These are phyloP conservation scores for Geotrichum australiense DNA, from an alignment of 1,139 yeast species.

Conservation along the genomic window DNA sequence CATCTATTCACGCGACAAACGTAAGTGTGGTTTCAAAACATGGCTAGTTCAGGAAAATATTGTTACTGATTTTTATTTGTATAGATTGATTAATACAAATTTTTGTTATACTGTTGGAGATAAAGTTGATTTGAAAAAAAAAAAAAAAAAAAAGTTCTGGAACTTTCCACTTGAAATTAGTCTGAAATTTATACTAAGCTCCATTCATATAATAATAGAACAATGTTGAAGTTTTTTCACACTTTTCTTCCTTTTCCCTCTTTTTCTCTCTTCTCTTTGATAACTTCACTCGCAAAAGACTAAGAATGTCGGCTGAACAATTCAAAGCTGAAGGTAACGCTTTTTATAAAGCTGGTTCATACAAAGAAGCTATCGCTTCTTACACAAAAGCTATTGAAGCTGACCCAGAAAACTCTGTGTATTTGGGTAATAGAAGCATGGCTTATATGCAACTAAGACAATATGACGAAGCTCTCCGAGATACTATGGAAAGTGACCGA, in stretches of 20 bases:
- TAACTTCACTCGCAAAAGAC: constrained; percentile 1
- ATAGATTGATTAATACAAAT: no score
- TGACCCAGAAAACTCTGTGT: constrained; percentile 36
- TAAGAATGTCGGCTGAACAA: constrained; percentile 26
- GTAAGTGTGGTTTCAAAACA: no score
- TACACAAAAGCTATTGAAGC: constrained; percentile 36
- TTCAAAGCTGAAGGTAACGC: constrained; percentile 36
- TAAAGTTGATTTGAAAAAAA: no score
- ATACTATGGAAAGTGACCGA: constrained; percentile 34
- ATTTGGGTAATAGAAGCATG: constrained; percentile 77
- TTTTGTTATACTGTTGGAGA: no score
- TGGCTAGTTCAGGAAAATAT: no score
- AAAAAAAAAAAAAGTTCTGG: no score
- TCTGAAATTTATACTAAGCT: no score
- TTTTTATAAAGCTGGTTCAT: constrained; percentile 35
- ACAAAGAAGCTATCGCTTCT: constrained; percentile 31
- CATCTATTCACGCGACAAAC: no score
- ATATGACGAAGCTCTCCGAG: constrained; percentile 52
- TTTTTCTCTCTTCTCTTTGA: constrained; percentile 1
- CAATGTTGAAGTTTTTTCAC: background rate
- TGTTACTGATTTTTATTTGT: no score
- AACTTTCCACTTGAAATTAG: constrained; percentile 12
- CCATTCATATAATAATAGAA: no score
- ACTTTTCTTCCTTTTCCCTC: background rate
- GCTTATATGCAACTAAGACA: constrained; percentile 56